Conservation (phyloP, 352 stramenopile genomes). For the Phytophthora cajani region DNA sequence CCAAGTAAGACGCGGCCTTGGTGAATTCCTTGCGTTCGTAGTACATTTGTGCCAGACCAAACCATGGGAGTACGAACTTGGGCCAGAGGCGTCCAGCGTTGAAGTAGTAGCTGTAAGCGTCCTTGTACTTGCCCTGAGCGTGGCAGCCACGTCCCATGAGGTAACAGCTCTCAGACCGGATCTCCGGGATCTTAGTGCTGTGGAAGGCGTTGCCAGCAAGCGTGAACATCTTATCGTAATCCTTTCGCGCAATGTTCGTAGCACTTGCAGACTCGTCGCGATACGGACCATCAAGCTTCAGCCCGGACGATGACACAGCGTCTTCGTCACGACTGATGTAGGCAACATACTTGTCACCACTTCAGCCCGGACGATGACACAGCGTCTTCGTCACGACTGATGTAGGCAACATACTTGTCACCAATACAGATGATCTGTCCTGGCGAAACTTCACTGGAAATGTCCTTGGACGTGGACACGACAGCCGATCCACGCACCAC, state of each 20-base stretch:
- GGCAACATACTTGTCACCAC: conserved; percentile 89
- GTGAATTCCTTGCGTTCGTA: conserved; percentile 87
- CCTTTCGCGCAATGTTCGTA: conserved; percentile 82
- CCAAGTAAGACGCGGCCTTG: conserved; percentile 85
- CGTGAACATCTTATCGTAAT: conserved; percentile 92
- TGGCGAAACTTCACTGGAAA: conserved; percentile 86
- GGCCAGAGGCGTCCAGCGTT: conserved; percentile 90
- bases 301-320: conserved; percentile 65
- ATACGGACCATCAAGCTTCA: conserved; percentile 83
- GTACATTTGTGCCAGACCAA: conserved; percentile 91
- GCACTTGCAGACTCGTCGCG: conserved; percentile 71
- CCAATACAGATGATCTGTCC: conserved; percentile 95
- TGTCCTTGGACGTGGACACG: conserved; percentile 86
- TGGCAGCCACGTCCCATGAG: conserved; percentile 96
- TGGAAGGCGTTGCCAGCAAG: conserved; percentile 89
- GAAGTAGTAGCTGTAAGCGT: conserved; percentile 97
- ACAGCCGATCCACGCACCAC: conserved; percentile 88
- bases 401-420: conserved; percentile 91
- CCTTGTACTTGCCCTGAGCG: conserved; percentile 93
- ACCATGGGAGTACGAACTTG: conserved; percentile 88
- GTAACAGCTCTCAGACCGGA: conserved; percentile 97
- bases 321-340: conserved; percentile 82
- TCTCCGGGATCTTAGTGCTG: conserved; percentile 89
- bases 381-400: conserved; percentile 68
- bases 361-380: conserved; percentile 72